Evolutionary conservation across 2,329 filamentous ascomycete species (phyloP).

Genomic region (Penicillium capsulatum): DNA sequence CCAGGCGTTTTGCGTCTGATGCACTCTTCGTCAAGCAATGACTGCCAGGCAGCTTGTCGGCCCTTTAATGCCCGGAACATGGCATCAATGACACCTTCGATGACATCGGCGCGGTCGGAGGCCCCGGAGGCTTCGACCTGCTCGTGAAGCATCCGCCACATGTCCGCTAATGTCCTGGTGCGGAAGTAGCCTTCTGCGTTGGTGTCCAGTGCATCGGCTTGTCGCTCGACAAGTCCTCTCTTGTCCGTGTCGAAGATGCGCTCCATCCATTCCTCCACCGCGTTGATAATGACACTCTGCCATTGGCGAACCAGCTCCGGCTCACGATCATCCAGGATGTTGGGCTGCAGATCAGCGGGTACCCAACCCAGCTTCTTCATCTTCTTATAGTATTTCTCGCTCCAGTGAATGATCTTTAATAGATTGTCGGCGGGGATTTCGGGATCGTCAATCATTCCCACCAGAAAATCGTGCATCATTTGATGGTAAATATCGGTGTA

Average conservation of each 20-base stretch:
- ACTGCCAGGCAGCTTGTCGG: constrained; percentile 81
- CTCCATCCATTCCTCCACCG: constrained; percentile 96
- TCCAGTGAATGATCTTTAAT: constrained; percentile 89
- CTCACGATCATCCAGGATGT: constrained; percentile 86
- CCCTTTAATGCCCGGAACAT: constrained; percentile 85
- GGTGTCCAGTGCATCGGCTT: constrained; percentile 74
- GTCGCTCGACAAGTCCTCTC: constrained; percentile 73
- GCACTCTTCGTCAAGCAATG: constrained; percentile 81
- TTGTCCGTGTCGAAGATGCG: constrained; percentile 80
- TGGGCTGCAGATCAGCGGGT: constrained; percentile 71
- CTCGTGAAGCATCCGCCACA: constrained; percentile 97
- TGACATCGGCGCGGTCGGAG: constrained; percentile 81
- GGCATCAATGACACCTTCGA: constrained; percentile 90
- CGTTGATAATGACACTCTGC: constrained; percentile 88
- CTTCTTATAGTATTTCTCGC: constrained; percentile 91
- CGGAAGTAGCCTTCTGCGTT: constrained; percentile 89
- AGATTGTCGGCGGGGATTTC: constrained; percentile 82
- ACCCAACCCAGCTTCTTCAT: constrained; percentile 85
- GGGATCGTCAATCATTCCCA: constrained; percentile 76
- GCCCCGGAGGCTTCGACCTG: constrained; percentile 81
- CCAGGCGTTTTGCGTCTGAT: constrained; percentile 60
- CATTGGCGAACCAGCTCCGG: constrained; percentile 89
- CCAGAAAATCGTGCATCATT: constrained; percentile 91
- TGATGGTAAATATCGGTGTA: constrained; percentile 89
- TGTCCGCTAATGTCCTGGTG: constrained; percentile 84